Evolutionary conservation across 345 rosid species (phyloP).

Genomic region (Cochlearia excelsa): DNA sequence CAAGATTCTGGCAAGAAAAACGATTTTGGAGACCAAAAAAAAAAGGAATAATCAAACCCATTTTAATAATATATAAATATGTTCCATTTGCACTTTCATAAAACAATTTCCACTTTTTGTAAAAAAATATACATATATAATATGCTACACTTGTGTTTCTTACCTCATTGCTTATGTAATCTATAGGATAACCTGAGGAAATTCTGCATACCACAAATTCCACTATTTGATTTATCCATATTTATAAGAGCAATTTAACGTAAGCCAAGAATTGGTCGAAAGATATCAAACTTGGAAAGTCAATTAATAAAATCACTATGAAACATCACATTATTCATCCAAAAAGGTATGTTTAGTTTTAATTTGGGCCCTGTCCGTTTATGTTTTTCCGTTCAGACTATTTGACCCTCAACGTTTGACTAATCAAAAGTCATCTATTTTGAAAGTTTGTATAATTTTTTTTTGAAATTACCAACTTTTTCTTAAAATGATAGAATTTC

Average conservation of each 20-base stretch:
- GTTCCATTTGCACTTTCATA: constrained; percentile 20
- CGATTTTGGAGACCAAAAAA: constrained; percentile 4
- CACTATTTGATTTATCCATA: neutral
- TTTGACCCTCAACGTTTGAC: too few relatives aligned
- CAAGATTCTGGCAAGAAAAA: too few relatives aligned
- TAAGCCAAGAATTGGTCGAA: neutral
- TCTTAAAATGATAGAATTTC: too few relatives aligned
- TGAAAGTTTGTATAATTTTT: too few relatives aligned
- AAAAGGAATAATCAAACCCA: neutral
- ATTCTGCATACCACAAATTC: constrained; percentile 14
- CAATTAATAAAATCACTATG: too few relatives aligned
- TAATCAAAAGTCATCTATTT: too few relatives aligned
- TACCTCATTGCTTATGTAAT: constrained; percentile 30
- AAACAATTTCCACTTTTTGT: constrained; percentile 2
- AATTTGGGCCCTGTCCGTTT: too few relatives aligned
- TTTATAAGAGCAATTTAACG: constrained; percentile 7
- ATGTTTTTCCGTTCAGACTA: too few relatives aligned
- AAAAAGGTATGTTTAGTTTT: too few relatives aligned
- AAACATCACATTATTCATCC: too few relatives aligned
- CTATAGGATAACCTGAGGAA: constrained; percentile 27
- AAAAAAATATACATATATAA: neutral
- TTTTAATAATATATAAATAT: constrained; percentile 4
- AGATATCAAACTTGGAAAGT: too few relatives aligned
- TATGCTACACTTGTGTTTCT: neutral
- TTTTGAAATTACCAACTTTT: too few relatives aligned